phyloP scores from a whole-genome alignment of 2,329 filamentous ascomycete species.

The Septoria linicola region DNA sequence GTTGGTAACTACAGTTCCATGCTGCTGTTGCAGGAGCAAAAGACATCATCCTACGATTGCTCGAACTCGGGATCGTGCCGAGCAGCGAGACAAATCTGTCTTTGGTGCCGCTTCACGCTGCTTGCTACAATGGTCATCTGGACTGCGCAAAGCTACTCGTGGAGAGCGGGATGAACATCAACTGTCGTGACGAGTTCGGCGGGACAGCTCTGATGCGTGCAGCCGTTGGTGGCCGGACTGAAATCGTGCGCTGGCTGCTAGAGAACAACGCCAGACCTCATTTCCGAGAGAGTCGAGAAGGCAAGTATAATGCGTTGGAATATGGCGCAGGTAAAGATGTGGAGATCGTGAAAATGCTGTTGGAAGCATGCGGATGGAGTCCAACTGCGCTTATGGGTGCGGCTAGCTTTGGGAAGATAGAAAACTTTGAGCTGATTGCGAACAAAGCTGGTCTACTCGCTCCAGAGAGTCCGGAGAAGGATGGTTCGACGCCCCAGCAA shows the following conservation, averaged over 20 bases:
- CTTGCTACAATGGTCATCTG: constrained; percentile 18
- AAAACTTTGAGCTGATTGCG: constrained; percentile 10
- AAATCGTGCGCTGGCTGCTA: constrained; percentile 18
- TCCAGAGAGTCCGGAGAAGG: background rate
- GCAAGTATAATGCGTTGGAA: constrained; percentile 15
- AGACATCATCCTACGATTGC: constrained; percentile 8
- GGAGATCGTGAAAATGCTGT: constrained; percentile 8
- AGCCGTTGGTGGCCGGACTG: constrained; percentile 9
- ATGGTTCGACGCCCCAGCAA: constrained; percentile 2
- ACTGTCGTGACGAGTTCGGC: constrained; percentile 15
- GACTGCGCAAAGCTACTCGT: constrained; percentile 12
- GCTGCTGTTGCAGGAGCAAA: constrained; percentile 14
- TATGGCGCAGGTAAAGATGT: constrained; percentile 10
- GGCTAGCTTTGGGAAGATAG: constrained; percentile 12
- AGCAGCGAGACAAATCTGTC: background rate
- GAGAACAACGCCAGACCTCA: constrained; percentile 4
- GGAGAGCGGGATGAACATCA: constrained; percentile 12
- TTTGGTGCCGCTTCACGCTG: constrained; percentile 17
- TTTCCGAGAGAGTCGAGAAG: constrained; percentile 11
- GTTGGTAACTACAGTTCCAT: constrained; percentile 11
- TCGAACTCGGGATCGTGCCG: constrained; percentile 8
- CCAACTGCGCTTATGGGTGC: constrained; percentile 13
- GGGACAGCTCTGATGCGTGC: constrained; percentile 22
- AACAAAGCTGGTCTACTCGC: constrained; percentile 8
- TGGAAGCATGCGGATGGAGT: constrained; percentile 17